A percentile compares a stretch with the other conserved stretches of the same genome.
Evolutionary conservation across 179 eudicot genomes (phyloP).

Genomic region (Silene vulgaris): DNA sequence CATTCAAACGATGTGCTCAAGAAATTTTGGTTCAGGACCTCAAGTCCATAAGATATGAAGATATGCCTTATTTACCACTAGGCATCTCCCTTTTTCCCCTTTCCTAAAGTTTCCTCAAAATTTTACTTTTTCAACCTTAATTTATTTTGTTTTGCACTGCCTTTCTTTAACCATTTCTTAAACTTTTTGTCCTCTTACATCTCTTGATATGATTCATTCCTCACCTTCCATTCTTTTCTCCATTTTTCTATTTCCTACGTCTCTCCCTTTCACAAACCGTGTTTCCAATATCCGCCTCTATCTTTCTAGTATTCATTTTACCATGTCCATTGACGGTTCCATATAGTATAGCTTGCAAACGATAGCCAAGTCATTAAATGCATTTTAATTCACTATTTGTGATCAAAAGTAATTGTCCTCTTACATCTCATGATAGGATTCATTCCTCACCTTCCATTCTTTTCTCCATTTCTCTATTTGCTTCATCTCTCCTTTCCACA

Average conservation of each 20-base stretch:
- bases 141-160: neutral
- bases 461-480: neutral
- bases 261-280: neutral
- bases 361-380: neutral
- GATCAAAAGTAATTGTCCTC: neutral
- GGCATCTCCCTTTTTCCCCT: neutral
- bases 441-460: neutral
- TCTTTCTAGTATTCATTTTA: neutral
- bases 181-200: neutral
- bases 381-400: neutral
- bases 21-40: neutral
- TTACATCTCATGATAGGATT: neutral
- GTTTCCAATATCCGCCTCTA: neutral
- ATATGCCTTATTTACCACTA: neutral
- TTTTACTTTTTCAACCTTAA: neutral
- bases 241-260: neutral
- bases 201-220: neutral
- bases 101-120: neutral
- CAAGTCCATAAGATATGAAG: neutral
- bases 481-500: neutral
- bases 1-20: neutral
- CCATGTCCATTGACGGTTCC: constrained; percentile 35
- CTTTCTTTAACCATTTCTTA: neutral
- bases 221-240: neutral
- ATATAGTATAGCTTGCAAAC: constrained; percentile 22